Conservation (phyloP, 345 rosid genomes). For the Syzygium grande region DNA sequence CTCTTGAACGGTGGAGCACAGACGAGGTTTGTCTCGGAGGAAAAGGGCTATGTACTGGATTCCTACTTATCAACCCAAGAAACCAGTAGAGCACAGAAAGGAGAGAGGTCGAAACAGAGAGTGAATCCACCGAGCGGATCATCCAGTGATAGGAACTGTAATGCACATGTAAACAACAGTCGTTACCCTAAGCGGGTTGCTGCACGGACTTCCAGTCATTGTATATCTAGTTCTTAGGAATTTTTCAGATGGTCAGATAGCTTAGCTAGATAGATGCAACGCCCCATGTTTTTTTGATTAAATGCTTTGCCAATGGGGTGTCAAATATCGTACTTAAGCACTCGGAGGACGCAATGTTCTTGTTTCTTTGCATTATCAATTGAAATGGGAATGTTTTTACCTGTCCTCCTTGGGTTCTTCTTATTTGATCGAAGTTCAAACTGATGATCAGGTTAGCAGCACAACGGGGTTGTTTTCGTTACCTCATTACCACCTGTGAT, state of each 20-base stretch:
- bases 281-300: constrained; percentile 21
- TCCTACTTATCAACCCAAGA: constrained; percentile 23
- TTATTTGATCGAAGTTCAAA: neutral
- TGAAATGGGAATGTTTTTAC: neutral
- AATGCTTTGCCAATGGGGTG: constrained; percentile 24
- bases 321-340: neutral
- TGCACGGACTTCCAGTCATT: constrained; percentile 31
- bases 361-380: neutral
- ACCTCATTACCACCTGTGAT: neutral
- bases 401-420: neutral
- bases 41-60: constrained; percentile 30
- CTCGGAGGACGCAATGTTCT: neutral
- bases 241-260: constrained; percentile 9
- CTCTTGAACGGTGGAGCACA: constrained; percentile 37
- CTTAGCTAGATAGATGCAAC: constrained; percentile 6
- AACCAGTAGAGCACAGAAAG: constrained; percentile 1
- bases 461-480: neutral
- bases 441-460: neutral
- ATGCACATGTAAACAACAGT: constrained; percentile 34
- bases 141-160: constrained; percentile 14
- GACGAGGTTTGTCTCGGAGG: constrained; percentile 41
- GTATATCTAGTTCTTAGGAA: constrained; percentile 4
- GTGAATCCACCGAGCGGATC: constrained; percentile 14
- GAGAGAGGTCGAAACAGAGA: constrained; percentile 13
- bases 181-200: constrained; percentile 21